phyloP scores from a whole-genome alignment of 2,329 filamentous ascomycete species.

The Cercospora sp. region DNA sequence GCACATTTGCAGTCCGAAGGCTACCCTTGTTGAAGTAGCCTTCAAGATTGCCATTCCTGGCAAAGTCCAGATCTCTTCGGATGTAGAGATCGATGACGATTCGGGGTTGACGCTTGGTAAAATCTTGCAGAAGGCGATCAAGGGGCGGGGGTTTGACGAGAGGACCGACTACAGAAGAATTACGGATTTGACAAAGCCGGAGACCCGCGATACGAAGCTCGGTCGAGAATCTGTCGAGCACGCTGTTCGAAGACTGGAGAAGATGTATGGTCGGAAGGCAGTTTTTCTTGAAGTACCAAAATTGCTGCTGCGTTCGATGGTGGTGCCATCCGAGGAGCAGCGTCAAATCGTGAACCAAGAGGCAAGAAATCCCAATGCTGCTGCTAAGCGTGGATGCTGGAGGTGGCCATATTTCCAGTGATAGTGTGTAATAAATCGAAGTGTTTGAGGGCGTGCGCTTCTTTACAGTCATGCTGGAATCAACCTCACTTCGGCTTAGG shows the following conservation, averaged over 20 bases:
- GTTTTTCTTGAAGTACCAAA: neutral
- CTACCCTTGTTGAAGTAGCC: neutral
- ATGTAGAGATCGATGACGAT: neutral
- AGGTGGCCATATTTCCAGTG: neutral
- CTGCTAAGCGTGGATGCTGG: neutral
- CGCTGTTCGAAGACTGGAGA: neutral
- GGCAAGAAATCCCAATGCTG: neutral
- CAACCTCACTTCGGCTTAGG: conserved; percentile 45
- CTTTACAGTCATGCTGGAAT: neutral
- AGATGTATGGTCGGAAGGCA: neutral
- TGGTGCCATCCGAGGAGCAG: neutral
- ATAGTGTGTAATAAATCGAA: neutral
- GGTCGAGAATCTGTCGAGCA: neutral
- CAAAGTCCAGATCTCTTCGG: neutral
- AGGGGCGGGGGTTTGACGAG: neutral
- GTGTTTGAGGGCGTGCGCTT: neutral
- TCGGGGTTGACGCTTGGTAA: neutral
- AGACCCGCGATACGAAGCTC: neutral
- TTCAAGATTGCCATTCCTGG: neutral
- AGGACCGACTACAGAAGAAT: neutral
- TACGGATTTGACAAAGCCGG: neutral
- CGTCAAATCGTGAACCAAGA: neutral
- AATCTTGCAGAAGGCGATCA: neutral
- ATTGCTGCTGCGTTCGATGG: neutral
- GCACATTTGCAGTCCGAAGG: neutral